Percentiles rank a stretch among this genome's conserved stretches.
phyloP scores from a whole-genome alignment of 2,329 filamentous ascomycete species.

The Calonectria leucothoes region DNA sequence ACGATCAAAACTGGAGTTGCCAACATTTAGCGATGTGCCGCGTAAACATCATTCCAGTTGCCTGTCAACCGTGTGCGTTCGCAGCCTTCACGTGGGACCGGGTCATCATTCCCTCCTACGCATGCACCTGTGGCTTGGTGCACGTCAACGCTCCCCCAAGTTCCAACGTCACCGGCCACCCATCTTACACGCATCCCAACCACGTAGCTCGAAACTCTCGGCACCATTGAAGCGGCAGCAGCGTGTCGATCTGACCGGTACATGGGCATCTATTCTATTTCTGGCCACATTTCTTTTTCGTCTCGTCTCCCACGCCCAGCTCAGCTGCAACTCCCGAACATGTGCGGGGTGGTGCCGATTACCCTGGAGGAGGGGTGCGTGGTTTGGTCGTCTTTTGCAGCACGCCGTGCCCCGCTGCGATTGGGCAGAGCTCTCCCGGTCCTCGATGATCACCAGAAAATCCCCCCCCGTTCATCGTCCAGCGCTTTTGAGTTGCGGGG shows the following conservation, averaged over 20 bases:
- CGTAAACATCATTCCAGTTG: neutral
- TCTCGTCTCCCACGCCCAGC: neutral
- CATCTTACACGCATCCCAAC: constrained; percentile 3
- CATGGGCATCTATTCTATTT: constrained; percentile 20
- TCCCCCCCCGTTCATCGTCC: neutral
- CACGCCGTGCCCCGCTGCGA: neutral
- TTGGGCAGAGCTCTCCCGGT: neutral
- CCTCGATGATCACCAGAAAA: neutral
- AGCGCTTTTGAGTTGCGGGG: neutral
- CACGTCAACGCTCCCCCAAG: neutral
- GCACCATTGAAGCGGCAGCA: constrained; percentile 6
- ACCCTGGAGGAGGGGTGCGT: neutral
- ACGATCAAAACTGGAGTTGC: neutral
- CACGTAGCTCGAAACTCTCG: neutral
- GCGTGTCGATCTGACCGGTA: neutral
- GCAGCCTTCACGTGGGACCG: neutral
- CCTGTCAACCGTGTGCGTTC: too few relatives aligned
- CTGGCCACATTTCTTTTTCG: too few relatives aligned
- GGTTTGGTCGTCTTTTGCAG: too few relatives aligned
- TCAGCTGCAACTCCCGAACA: neutral
- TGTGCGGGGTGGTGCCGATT: neutral
- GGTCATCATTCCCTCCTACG: constrained; percentile 23
- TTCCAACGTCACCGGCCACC: neutral
- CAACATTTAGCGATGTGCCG: neutral
- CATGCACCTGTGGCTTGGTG: neutral